These are phyloP conservation scores for Cardamine chenopodiifolia DNA, from an alignment of 345 rosid genomes.

Conservation along the genomic window DNA sequence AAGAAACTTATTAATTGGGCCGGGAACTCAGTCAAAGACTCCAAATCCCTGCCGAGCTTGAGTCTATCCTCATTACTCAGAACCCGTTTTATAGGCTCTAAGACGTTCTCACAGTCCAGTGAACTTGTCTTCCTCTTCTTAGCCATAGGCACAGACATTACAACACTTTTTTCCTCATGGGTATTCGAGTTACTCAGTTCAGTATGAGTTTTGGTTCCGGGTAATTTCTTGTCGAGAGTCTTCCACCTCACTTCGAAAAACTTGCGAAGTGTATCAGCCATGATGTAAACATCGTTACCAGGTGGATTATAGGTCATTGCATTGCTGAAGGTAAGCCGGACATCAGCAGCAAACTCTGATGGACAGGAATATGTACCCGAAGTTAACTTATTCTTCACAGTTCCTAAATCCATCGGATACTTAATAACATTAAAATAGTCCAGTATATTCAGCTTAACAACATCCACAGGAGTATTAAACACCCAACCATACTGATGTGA, in stretches of 20 bases:
- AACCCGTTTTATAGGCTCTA: constrained; percentile 47
- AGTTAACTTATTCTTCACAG: constrained; percentile 63
- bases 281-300: constrained; percentile 65
- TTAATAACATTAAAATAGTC: constrained; percentile 80
- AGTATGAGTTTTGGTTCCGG: constrained; percentile 22
- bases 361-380: constrained; percentile 64
- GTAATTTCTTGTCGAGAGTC: constrained; percentile 72
- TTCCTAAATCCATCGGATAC: constrained; percentile 90
- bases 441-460: constrained; percentile 67
- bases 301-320: constrained; percentile 85
- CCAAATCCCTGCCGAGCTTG: constrained; percentile 60
- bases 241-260: constrained; percentile 81
- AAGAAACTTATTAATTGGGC: constrained; percentile 65
- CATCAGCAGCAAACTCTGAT: constrained; percentile 69
- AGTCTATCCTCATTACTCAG: constrained; percentile 59
- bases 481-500: constrained; percentile 68
- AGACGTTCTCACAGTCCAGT: constrained; percentile 38
- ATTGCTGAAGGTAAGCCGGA: constrained; percentile 80
- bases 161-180: background rate
- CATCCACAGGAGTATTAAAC: constrained; percentile 77
- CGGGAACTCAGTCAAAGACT: constrained; percentile 68
- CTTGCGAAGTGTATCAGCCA: constrained; percentile 74
- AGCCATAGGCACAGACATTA: constrained; percentile 34
- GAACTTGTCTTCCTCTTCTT: constrained; percentile 52
- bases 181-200: background rate